A percentile compares a stretch with the other conserved stretches of the same genome.
Conservation (phyloP, 106 monocot species). For the Agapanthus africanus region DNA sequence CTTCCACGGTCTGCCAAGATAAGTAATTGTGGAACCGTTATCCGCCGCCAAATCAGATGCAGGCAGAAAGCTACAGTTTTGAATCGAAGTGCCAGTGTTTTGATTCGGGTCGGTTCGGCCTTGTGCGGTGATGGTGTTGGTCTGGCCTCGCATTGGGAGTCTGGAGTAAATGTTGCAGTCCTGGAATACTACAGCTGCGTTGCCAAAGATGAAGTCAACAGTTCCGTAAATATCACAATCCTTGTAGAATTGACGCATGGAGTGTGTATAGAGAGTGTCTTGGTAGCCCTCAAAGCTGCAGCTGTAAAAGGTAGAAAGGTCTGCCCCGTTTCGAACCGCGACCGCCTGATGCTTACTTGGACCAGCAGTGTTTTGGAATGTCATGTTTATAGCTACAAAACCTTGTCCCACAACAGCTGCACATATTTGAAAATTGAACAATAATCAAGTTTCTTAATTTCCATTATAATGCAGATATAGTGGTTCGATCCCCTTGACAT, state of each 20-base stretch:
- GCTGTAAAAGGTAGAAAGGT: slow-evolving; percentile 62
- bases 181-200: slow-evolving; percentile 83
- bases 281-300: slow-evolving; percentile 84
- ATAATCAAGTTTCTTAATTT: too few relatives aligned
- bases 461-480: too few relatives aligned
- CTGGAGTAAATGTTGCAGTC: slow-evolving; percentile 67
- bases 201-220: slow-evolving; percentile 86
- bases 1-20: slow-evolving; percentile 84
- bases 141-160: slow-evolving; percentile 55
- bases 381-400: slow-evolving; percentile 66
- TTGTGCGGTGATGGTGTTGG: slow-evolving; percentile 79
- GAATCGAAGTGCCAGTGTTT: slow-evolving; percentile 83
- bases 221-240: slow-evolving; percentile 81
- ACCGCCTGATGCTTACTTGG: slow-evolving; percentile 67
- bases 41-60: slow-evolving; percentile 30
- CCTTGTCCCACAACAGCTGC: slow-evolving; percentile 77
- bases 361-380: slow-evolving; percentile 74
- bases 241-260: slow-evolving; percentile 73
- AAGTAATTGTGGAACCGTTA: slow-evolving; percentile 26
- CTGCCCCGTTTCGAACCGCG: slow-evolving; percentile 64
- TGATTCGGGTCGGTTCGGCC: slow-evolving; percentile 81
- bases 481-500: too few relatives aligned
- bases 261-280: slow-evolving; percentile 80
- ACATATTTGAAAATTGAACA: too few relatives aligned
- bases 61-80: slow-evolving; percentile 33